Base-by-base conservation (phyloP, 495 filamentous ascomycete species). In the Penicillium paradoxum region DNA sequence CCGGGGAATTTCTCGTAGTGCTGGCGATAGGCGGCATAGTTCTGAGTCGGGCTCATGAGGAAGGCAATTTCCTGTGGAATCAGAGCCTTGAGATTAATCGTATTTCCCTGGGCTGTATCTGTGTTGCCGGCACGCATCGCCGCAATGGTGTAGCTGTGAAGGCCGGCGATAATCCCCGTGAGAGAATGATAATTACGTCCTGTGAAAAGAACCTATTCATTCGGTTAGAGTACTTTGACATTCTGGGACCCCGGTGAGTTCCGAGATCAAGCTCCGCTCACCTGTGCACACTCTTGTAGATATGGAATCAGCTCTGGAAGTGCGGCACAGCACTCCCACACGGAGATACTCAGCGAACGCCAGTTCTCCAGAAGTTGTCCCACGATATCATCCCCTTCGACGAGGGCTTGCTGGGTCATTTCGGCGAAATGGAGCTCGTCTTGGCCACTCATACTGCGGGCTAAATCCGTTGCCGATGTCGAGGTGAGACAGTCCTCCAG, bases 291-390 rank as follows among this genome's bases (percentile, higher is more conserved):
- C 32, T 73, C 70, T 55, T 68, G 66, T 5, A 76, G 57, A 40
- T 56, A 65, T 19, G 46, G 53, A 9, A 69, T 60, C 27, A 62
- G 17, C 4, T 72, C 66, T 15, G 72, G 72, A 14, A 74, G 49
- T n/a, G 66, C 70, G 0, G 56, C 65, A 39, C 73, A 76, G 44
- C 69, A 73, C 49, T 76, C 73, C 70, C 70, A 73, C 1, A 72
- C 68, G 0, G 65, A 60, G 11, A 64, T 58, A 22, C 61, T 68
- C 10, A 74, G 54, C 33, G 43, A 27, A 14, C 66, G 58, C 73
- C 73, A 76, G 33, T 65, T 52, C 0, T 25, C 33, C 14, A 68
- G 24, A 9, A 74, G 22, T 3, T 45, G 32, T 22, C 45, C 57
- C 1, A 63, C 50, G 14, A 56, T 38, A 0, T 50, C 37, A 15